Evolutionary conservation across 352 stramenopile genomes (phyloP).

Genomic region (Thalassiosira hispida): DNA sequence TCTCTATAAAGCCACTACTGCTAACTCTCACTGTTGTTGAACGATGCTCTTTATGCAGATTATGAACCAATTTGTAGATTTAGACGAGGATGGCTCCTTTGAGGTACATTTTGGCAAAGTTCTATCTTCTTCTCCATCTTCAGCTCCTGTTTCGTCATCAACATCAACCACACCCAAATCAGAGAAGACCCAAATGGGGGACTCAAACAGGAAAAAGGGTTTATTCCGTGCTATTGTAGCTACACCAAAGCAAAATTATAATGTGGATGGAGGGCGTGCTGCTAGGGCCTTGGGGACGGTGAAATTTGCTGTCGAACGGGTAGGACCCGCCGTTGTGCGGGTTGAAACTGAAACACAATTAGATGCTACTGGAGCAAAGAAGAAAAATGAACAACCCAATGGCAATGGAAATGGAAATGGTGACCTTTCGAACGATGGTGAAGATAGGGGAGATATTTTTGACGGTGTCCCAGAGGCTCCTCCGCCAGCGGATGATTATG

Average conservation of each 20-base stretch:
- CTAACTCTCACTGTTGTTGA: background rate
- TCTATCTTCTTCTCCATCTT: slow-evolving; percentile 30
- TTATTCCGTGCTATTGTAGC: slow-evolving; percentile 23
- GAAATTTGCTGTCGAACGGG: slow-evolving; percentile 67
- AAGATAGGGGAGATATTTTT: slow-evolving; percentile 52
- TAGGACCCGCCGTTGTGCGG: slow-evolving; percentile 81
- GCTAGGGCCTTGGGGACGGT: slow-evolving; percentile 69
- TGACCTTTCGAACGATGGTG: slow-evolving; percentile 20
- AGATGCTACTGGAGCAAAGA: slow-evolving; percentile 4
- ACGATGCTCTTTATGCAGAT: slow-evolving; percentile 2
- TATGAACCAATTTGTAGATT: slow-evolving; percentile 65
- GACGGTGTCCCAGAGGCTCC: slow-evolving; percentile 47
- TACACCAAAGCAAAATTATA: slow-evolving; percentile 20
- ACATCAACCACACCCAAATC: slow-evolving; percentile 1
- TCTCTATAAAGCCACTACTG: background rate
- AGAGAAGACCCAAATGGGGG: slow-evolving; percentile 4
- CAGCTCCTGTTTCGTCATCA: no score
- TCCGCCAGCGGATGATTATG: slow-evolving; percentile 13
- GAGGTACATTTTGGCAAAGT: slow-evolving; percentile 58
- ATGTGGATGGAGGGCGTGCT: slow-evolving; percentile 16
- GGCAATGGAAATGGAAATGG: slow-evolving; percentile 14
- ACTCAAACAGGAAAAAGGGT: slow-evolving; percentile 1
- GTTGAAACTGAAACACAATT: slow-evolving; percentile 83
- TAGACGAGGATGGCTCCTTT: slow-evolving; percentile 55
- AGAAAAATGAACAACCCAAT: slow-evolving; percentile 16